These are phyloP conservation scores for Trichoderma polysporum DNA, from an alignment of 2,329 filamentous ascomycete genomes.

Conservation along the genomic window DNA sequence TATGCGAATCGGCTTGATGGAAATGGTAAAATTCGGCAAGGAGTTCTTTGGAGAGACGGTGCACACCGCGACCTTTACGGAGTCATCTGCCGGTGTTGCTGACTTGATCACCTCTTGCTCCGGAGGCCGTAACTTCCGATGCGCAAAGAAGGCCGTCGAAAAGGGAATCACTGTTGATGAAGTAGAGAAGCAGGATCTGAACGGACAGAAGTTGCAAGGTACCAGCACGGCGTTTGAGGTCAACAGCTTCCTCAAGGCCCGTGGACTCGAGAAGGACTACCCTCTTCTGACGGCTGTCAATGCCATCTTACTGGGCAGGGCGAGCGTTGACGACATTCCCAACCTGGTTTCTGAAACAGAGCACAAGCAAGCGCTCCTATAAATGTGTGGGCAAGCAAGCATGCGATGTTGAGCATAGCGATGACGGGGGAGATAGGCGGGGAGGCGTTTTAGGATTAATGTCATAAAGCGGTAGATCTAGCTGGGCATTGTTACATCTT, in stretches of 20 bases:
- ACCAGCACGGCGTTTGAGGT: constrained; percentile 91
- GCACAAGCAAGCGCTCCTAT: not conserved
- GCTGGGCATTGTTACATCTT: not conserved
- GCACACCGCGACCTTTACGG: constrained; percentile 85
- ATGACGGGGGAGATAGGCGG: not conserved
- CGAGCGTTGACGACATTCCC: constrained; percentile 79
- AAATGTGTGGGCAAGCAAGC: not conserved
- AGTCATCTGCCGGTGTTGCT: constrained; percentile 91
- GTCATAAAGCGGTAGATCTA: constrained; percentile 17
- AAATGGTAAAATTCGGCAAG: constrained; percentile 95
- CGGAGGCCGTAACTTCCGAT: constrained; percentile 90
- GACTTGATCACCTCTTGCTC: constrained; percentile 94
- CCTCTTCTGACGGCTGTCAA: constrained; percentile 91
- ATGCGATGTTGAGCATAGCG: not conserved
- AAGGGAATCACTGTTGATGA: constrained; percentile 78
- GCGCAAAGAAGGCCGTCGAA: constrained; percentile 83
- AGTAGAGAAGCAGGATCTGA: constrained; percentile 84
- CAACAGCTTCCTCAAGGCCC: constrained; percentile 78
- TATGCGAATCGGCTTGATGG: constrained; percentile 91
- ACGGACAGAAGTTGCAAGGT: constrained; percentile 95
- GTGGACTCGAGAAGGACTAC: constrained; percentile 78
- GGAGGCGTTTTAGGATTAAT: constrained; percentile 16
- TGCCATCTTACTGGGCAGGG: constrained; percentile 72
- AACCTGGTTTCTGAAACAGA: constrained; percentile 51
- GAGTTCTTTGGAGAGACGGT: constrained; percentile 87